Percentiles rank a stretch among this genome's conserved stretches.
Conservation (phyloP, 2,329 filamentous ascomycete species). For the Paecilomyces formosus region DNA sequence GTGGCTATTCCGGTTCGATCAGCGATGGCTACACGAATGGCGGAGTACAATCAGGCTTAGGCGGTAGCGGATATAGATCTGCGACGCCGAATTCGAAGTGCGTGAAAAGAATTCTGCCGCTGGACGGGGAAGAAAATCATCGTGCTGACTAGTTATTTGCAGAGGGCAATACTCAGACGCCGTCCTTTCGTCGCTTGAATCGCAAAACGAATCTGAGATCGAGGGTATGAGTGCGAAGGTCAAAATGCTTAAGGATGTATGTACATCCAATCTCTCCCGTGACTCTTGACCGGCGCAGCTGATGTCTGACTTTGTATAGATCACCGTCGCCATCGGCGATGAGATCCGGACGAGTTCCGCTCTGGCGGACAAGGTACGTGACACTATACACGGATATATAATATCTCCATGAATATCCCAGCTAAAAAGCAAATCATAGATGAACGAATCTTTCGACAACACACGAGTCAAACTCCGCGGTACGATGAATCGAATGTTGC, state of each 20-base stretch:
- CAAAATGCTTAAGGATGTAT: conserved; percentile 76
- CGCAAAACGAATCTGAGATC: conserved; percentile 86
- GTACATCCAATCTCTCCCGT: conserved; percentile 25
- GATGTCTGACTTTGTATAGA: conserved; percentile 48
- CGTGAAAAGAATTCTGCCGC: conserved; percentile 13
- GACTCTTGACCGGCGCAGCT: not conserved
- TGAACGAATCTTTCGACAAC: conserved; percentile 90
- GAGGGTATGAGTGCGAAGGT: conserved; percentile 90
- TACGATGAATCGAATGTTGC: conserved; percentile 94
- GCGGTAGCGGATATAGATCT: conserved; percentile 39
- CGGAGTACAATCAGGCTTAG: conserved; percentile 13
- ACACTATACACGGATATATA: not conserved
- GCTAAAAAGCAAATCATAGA: conserved; percentile 28
- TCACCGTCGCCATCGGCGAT: conserved; percentile 87
- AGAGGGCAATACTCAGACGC: conserved; percentile 90
- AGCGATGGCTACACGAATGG: conserved; percentile 8
- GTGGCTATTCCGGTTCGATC: conserved; percentile 17
- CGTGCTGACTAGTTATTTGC: conserved; percentile 6
- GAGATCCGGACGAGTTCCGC: conserved; percentile 88
- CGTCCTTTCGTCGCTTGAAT: conserved; percentile 86
- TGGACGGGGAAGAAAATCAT: not conserved
- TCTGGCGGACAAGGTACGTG: conserved; percentile 63
- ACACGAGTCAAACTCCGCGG: conserved; percentile 73
- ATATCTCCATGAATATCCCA: not conserved
- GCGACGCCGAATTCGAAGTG: conserved; percentile 67